Base-by-base conservation (phyloP, 208 protist species). In the Wallacemonas sp. region DNA sequence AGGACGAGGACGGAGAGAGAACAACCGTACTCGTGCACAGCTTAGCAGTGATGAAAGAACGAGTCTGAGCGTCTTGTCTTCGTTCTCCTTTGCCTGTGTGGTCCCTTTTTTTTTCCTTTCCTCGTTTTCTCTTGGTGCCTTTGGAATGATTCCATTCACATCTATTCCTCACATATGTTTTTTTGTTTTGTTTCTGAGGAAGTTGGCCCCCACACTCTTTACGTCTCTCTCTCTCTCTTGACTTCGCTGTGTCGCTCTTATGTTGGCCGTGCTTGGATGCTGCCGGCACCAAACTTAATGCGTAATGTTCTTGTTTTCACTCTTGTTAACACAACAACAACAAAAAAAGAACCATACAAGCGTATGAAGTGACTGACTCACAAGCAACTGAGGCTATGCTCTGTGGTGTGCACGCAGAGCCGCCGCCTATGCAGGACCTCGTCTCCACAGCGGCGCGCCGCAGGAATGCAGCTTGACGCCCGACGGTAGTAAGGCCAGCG, bases 161-260 rank as follows among this genome's bases (percentile, higher is more conserved):
- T 14, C 6, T 19, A 24, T 68, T 3, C 17, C 45, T 70, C 19
- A 31, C 26, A 22, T 55, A 14, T 36, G 34, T 17, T 41, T 36
- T 70, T 73, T 63, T 64, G 36, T 47, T 75, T 80, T 68, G 59
- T 36, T 66, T 19, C 6, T 54, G 47, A 54, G n/a, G n/a, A n/a
- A n/a, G n/a, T n/a, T n/a, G n/a, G n/a, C n/a, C n/a, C n/a, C n/a
- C n/a, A n/a, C n/a, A n/a, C n/a, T n/a, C n/a, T n/a, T n/a, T n/a
- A 27, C 62, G 11, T 24, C 33, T 60, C 47, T 62, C 41, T 62
- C 27, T 61, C 26, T 36, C 1, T 8, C 27, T 61, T 22, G 0
- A 26, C 27, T 62, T 58, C 9, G 30, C 36, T 41, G 36, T n/a
- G n/a, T n/a, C n/a, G n/a, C n/a, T n/a, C n/a, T n/a, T n/a, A n/a